Conservation (phyloP, 164 flowering plant species). For the Tetracentron sinense region DNA sequence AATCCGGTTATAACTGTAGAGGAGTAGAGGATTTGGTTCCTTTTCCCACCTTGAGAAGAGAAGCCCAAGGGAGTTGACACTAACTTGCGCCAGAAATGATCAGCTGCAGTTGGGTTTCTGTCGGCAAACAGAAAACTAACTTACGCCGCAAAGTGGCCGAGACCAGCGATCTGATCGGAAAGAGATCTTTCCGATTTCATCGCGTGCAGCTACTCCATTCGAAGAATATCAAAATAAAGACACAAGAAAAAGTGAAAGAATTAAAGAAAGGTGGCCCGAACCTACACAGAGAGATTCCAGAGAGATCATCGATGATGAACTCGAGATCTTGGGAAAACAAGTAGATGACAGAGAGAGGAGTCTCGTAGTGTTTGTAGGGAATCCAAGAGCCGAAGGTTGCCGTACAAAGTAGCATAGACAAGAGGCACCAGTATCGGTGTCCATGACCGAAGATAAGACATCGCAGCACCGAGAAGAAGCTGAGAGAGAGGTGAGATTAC, state of each 20-base stretch:
- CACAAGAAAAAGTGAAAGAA: not conserved
- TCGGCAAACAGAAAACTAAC: not conserved
- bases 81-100: too few species aligned
- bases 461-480: slow-evolving; percentile 38
- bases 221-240: too few species aligned
- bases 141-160: not conserved
- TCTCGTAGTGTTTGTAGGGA: slow-evolving; percentile 37
- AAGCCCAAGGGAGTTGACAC: too few species aligned
- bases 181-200: not conserved
- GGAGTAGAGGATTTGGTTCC: too few species aligned
- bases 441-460: slow-evolving; percentile 20
- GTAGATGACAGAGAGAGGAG: slow-evolving; percentile 31
- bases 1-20: too few species aligned
- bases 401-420: slow-evolving; percentile 47
- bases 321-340: slow-evolving; percentile 18
- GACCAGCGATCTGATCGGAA: not conserved
- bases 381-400: slow-evolving; percentile 39
- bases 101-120: not conserved
- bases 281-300: slow-evolving; percentile 39
- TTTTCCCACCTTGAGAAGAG: too few species aligned
- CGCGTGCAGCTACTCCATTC: not conserved
- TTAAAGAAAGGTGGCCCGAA: slow-evolving; percentile 9
- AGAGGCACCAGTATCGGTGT: slow-evolving; percentile 14
- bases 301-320: slow-evolving; percentile 6
- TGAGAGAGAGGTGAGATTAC: slow-evolving; percentile 28